These are phyloP conservation scores for Metarhizium rileyi DNA, from an alignment of 2,329 filamentous ascomycete genomes.

Conservation along the genomic window DNA sequence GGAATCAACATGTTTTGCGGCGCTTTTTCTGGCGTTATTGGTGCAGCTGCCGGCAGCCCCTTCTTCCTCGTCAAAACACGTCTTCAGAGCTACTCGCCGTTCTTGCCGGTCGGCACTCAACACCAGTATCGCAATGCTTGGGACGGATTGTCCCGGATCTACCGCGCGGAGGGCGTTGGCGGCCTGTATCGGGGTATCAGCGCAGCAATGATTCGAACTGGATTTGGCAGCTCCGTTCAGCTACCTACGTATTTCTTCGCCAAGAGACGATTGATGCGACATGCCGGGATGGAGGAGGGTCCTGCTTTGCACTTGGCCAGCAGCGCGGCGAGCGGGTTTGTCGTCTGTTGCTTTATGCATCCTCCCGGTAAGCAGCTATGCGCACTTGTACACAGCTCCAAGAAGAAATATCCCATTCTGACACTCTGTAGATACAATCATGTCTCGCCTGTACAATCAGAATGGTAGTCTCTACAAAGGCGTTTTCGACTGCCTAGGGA, in stretches of 20 bases:
- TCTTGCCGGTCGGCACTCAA: slow-evolving; percentile 92
- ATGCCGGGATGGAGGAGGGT: slow-evolving; percentile 84
- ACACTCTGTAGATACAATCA: slow-evolving; percentile 66
- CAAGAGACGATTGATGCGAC: slow-evolving; percentile 72
- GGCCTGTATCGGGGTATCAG: slow-evolving; percentile 86
- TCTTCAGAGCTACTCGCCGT: slow-evolving; percentile 86
- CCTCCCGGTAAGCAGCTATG: slow-evolving; percentile 59
- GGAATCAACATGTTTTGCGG: slow-evolving; percentile 91
- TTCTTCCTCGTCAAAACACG: slow-evolving; percentile 98
- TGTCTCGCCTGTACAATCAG: slow-evolving; percentile 98
- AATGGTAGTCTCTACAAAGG: slow-evolving; percentile 94
- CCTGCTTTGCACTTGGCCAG: slow-evolving; percentile 80
- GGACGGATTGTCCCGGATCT: slow-evolving; percentile 77
- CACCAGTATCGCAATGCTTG: slow-evolving; percentile 80
- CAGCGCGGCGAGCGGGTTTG: slow-evolving; percentile 84
- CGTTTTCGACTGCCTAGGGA: slow-evolving; percentile 82
- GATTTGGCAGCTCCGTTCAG: slow-evolving; percentile 92
- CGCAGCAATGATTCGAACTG: slow-evolving; percentile 91
- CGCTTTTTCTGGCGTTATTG: slow-evolving; percentile 79
- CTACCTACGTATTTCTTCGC: slow-evolving; percentile 97
- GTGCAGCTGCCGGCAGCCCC: slow-evolving; percentile 84
- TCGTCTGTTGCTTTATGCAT: slow-evolving; percentile 97
- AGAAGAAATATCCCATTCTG: background rate
- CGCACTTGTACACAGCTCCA: background rate
- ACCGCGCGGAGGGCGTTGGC: slow-evolving; percentile 61